These are phyloP conservation scores for Sanguinoderma infundibulare DNA, from an alignment of 1,284 basidiomycete genomes.

Conservation along the genomic window DNA sequence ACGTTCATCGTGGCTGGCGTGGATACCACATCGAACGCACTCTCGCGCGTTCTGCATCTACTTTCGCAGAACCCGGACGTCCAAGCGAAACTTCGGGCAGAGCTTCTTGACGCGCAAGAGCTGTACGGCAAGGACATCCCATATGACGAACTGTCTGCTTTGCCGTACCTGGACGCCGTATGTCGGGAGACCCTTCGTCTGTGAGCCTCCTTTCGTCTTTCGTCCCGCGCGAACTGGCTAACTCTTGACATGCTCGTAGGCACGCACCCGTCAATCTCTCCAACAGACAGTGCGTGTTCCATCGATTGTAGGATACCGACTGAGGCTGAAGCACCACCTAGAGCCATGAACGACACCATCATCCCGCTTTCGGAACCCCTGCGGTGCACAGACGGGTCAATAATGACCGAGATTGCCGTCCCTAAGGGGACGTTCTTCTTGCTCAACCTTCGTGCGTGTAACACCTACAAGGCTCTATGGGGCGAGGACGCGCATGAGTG, in stretches of 20 bases:
- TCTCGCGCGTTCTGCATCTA: conserved; percentile 32
- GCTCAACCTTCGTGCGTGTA: conserved; percentile 51
- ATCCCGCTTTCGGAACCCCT: conserved; percentile 31
- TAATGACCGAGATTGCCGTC: conserved; percentile 42
- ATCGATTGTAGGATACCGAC: conserved; percentile 6
- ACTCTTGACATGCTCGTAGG: neutral
- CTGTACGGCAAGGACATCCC: conserved; percentile 20
- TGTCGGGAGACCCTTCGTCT: conserved; percentile 34
- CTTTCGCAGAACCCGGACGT: conserved; percentile 7
- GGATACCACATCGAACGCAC: conserved; percentile 33
- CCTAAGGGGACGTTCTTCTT: conserved; percentile 50
- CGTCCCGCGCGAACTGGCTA: neutral
- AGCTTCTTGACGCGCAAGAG: conserved; percentile 24
- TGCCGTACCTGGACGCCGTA: conserved; percentile 39
- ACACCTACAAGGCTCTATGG: conserved; percentile 53
- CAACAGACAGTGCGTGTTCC: neutral
- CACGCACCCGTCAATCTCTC: neutral
- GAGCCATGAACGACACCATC: conserved; percentile 25
- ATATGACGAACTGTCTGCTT: conserved; percentile 34
- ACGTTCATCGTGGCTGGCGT: conserved; percentile 33
- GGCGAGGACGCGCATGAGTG: conserved; percentile 58
- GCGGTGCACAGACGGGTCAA: conserved; percentile 32
- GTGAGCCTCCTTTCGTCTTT: conserved; percentile 14
- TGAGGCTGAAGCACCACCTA: neutral
- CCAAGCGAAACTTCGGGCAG: conserved; percentile 26